Evolutionary conservation across 23 red algal species (phyloP).

Genomic region (Gracilaria gracilis): DNA sequence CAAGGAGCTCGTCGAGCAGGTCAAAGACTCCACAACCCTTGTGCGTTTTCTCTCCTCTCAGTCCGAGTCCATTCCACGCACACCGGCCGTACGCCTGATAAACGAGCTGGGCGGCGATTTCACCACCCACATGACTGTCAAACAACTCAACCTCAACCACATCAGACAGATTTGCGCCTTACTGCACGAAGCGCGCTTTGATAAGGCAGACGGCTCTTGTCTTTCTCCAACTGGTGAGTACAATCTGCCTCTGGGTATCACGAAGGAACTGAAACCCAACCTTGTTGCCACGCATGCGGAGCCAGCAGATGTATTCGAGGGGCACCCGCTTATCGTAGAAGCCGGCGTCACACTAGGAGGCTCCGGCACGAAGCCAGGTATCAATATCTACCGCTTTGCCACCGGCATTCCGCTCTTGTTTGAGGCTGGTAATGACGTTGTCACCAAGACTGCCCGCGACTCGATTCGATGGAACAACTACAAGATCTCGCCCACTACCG

Average conservation of each 20-base stretch:
- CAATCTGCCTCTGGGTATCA: constrained; percentile 90
- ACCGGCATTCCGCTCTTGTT: constrained; percentile 95
- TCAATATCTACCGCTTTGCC: constrained; percentile 88
- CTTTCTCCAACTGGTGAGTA: constrained; percentile 93
- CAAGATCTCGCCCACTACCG: constrained; percentile 87
- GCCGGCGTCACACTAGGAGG: constrained; percentile 85
- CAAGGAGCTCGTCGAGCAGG: constrained; percentile 71
- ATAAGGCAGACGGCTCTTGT: constrained; percentile 74
- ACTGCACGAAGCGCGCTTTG: constrained; percentile 80
- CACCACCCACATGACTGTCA: constrained; percentile 58
- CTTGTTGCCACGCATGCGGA: constrained; percentile 91
- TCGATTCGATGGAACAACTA: constrained; percentile 88
- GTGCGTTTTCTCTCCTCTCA: constrained; percentile 73
- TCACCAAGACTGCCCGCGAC: constrained; percentile 81
- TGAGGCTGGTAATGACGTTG: constrained; percentile 94
- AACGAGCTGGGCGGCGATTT: constrained; percentile 75
- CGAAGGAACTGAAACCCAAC: constrained; percentile 84
- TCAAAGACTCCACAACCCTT: constrained; percentile 46
- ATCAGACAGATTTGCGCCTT: constrained; percentile 80
- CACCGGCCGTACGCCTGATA: constrained; percentile 73
- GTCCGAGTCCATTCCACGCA: constrained; percentile 58
- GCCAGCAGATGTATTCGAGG: constrained; percentile 88
- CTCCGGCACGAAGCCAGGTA: constrained; percentile 75
- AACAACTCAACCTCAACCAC: constrained; percentile 71
- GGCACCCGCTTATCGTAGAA: constrained; percentile 93